phyloP scores from a whole-genome alignment of 768 basidiomycete species.

The Leccinellum luteum region DNA sequence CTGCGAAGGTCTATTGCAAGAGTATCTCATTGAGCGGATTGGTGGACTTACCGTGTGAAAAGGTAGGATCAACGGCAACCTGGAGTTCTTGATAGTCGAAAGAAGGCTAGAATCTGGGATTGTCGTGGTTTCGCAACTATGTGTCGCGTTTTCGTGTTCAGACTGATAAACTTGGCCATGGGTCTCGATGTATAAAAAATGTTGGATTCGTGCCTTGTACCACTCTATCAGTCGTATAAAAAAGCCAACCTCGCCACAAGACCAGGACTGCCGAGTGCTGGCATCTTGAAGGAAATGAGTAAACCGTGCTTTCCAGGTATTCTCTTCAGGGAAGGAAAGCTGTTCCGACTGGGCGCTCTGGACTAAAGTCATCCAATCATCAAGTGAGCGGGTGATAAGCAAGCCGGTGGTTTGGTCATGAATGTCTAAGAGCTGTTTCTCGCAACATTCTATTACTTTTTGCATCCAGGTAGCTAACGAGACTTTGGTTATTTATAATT shows the following conservation, averaged over 20 bases:
- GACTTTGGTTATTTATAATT: conserved; percentile 7
- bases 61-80: conserved; percentile 43
- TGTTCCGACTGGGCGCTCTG: conserved; percentile 25
- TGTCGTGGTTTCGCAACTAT: conserved; percentile 4
- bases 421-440: conserved; percentile 35
- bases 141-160: conserved; percentile 9
- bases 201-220: conserved; percentile 41
- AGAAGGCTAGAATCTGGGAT: conserved; percentile 21
- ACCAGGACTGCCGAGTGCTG: conserved; percentile 15
- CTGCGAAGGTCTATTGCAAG: conserved; percentile 22
- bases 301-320: conserved; percentile 34
- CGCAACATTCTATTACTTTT: conserved; percentile 35
- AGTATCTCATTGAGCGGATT: background rate
- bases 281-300: conserved; percentile 26
- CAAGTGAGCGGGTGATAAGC: conserved; percentile 25
- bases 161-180: conserved; percentile 31
- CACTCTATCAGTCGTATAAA: conserved; percentile 45
- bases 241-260: conserved; percentile 41
- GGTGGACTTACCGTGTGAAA: conserved; percentile 43
- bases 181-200: conserved; percentile 39
- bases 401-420: conserved; percentile 32
- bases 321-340: conserved; percentile 25
- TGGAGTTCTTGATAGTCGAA: conserved; percentile 27
- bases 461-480: conserved; percentile 34
- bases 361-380: conserved; percentile 39